Evolutionary conservation across 2,329 filamentous ascomycete genomes (phyloP), one percentile per base, ranked within the genome.

Genomic region (Pseudocercospora eumusae): DNA sequence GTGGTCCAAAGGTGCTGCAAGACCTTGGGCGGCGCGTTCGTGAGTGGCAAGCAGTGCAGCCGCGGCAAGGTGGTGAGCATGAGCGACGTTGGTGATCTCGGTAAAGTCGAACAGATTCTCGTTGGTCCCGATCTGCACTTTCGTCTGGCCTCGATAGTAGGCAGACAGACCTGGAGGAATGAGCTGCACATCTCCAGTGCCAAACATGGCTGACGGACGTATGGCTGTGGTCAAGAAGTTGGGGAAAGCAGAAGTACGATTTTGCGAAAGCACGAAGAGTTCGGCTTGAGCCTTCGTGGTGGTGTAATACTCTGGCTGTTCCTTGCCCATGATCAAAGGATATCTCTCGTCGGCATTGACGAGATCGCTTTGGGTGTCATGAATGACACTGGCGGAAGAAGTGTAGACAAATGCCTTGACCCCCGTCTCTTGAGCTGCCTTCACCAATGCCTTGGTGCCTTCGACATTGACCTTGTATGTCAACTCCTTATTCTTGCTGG

Each of bases 331-430:
- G 28, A 81, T 74, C 61, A 79, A 66, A 20, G 79, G 78, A 70
- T 78, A 83, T 53, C 75, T 71, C 71, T 82, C 80, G 64, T 83
- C 77, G 21, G 79, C 82, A 64, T 83, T 80, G 65, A 81, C 70
- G 44, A 84, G 74, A 67, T 81, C 76, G 49, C 70, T 75, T 45
- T 73, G 66, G 9, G 74, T 77, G 65, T 81, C 79, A 56, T 80
- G 77, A 42, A 83, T 75, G 21, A 83, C 78, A 45, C 80, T 81
- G 5, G 81, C 79, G 23, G 77, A 80, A 68, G 79, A 82, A 18
- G 82, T 83, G 69, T 82, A 82, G 15, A 84, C 78, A 63, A 84
- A 82, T 2, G 79, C 81, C 71, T 81, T 82, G 45, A 82, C 80
- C 2, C 79, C 79, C 3, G 76, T 73, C 66, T 81, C 77, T 66